Base-by-base conservation (phyloP, 371 early-diverging fungal genomes). In the Mucor ambiguus region DNA sequence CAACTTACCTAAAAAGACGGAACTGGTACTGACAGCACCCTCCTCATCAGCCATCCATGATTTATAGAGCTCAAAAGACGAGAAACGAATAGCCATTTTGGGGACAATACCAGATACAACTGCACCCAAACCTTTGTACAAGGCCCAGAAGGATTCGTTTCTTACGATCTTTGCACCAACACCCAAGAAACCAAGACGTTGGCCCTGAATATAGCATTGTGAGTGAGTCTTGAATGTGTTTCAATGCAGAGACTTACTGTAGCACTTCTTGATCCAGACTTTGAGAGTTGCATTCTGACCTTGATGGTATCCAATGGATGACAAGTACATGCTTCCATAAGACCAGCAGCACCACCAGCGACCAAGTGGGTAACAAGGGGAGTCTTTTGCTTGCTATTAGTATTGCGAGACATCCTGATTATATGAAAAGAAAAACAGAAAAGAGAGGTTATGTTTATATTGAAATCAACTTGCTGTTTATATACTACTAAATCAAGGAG, bases 271-370 rank as follows among this genome's bases (percentile, higher is more conserved):
- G 67, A 63, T 32, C 68, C 80, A 49, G 75, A 85, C 70, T 87
- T 86, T 38, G 88, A 86, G 16, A 95, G 80, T 78, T 95, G 95
- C 94, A 95, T 94, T 80, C 95, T 91, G 69, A 95, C 95, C 86
- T 98, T 98, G 84, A 98, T 95, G 18, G 98, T 98, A 78, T 98
- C 98, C 37, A 98, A 82, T n/a, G 98, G 98, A 75, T 98, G 98
- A 76, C 97, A 98, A 64, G 85, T 86, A 68, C 92, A 84, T n/a
- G 98, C 94, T 80, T 98, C 98, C 83, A 92, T 91, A 66, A 94
- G 88, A 30, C 98, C 98, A 9, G 98, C 98, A 9, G 92, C 77
- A 60, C 97, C 98, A 70, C 98, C 98, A 12, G 96, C 94, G 24
- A 93, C 73, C 61, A 93, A 76, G 74, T 93, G 93, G 18, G 86